phyloP scores from a whole-genome alignment of 2,329 filamentous ascomycete species.

The Beauveria rudraprayagi region DNA sequence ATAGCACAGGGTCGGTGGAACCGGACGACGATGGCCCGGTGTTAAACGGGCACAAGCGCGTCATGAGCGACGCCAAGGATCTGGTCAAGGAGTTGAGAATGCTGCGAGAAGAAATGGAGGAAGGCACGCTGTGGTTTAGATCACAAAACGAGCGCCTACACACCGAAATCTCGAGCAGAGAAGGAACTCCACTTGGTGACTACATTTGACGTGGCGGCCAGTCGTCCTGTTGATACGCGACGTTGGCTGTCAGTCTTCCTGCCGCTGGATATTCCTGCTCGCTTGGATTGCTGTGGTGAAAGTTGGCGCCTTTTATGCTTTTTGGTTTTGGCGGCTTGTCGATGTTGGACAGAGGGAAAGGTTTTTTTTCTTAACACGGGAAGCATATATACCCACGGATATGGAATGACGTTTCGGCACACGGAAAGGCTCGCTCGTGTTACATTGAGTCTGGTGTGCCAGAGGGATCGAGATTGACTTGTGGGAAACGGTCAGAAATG shows the following conservation, averaged over 20 bases:
- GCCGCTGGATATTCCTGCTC: background rate
- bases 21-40: slow-evolving; percentile 10
- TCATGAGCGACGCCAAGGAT: slow-evolving; percentile 35
- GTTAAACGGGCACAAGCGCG: slow-evolving; percentile 27
- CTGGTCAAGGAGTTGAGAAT: slow-evolving; percentile 33
- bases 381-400: slow-evolving; percentile 1
- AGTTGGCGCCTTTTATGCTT: background rate
- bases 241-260: background rate
- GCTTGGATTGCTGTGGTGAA: background rate
- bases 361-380: background rate
- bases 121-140: slow-evolving; percentile 38
- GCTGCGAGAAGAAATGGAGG: slow-evolving; percentile 37
- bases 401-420: background rate
- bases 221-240: background rate
- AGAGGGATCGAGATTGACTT: background rate
- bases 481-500: background rate
- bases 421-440: background rate
- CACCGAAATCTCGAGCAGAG: slow-evolving; percentile 27
- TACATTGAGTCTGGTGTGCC: background rate
- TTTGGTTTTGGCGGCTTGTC: background rate
- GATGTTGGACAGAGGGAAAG: background rate
- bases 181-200: slow-evolving; percentile 28
- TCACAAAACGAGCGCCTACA: slow-evolving; percentile 36
- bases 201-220: slow-evolving; percentile 17
- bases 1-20: slow-evolving; percentile 15